Conservation (phyloP, 352 stramenopile genomes). For the Pythium dissotocum region DNA sequence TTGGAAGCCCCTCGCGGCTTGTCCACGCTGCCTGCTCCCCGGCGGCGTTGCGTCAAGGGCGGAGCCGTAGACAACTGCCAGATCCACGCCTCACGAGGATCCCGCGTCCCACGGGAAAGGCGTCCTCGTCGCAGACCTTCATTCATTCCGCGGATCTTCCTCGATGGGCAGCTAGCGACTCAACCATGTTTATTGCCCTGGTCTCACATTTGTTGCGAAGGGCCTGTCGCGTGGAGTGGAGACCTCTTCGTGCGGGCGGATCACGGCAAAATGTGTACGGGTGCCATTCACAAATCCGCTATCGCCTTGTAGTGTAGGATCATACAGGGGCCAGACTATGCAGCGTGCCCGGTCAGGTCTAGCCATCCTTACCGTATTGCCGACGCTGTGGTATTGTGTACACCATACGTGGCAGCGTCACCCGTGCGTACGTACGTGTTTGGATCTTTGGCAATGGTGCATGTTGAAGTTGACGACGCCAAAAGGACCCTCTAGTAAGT, state of each 20-base stretch:
- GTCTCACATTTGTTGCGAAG: neutral
- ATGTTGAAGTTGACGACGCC: neutral
- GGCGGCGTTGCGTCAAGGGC: neutral
- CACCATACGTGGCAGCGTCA: no score
- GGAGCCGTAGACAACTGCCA: constrained; percentile 18
- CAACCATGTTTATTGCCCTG: neutral
- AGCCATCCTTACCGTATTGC: no score
- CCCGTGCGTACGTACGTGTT: no score
- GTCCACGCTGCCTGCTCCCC: constrained; percentile 10
- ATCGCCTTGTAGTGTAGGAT: no score
- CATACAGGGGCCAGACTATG: no score
- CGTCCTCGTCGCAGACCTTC: neutral
- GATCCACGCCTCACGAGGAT: neutral
- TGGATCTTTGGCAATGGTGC: neutral
- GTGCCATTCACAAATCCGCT: neutral
- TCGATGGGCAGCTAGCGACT: neutral
- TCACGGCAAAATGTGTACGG: neutral
- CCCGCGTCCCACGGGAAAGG: constrained; percentile 13
- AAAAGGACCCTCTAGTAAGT: neutral
- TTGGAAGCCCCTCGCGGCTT: neutral
- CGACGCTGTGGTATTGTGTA: no score
- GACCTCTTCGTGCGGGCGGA: neutral
- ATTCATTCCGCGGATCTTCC: neutral
- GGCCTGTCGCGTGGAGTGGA: neutral
- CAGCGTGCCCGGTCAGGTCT: no score